Evolutionary conservation across 441 rosid genomes (phyloP).

Genomic region (Jatropha podagrica): DNA sequence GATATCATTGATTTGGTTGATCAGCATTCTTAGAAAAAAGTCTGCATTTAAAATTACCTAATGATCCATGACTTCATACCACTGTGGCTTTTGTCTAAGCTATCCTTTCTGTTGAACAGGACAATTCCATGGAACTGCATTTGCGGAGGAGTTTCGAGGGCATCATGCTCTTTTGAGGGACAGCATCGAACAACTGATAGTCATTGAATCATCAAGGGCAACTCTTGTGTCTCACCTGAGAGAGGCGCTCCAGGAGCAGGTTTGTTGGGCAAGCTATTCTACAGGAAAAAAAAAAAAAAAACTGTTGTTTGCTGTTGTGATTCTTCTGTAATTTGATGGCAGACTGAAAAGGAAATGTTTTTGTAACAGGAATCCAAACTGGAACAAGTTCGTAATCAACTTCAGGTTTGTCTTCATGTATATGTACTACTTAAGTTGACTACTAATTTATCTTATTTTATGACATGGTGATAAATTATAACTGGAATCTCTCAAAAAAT

Average conservation of each 20-base stretch:
- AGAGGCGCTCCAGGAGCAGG: conserved; percentile 94
- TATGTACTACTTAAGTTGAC: not conserved
- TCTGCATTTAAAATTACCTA: not conserved
- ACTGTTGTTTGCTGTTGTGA: conserved; percentile 4
- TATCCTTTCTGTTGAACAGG: conserved; percentile 39
- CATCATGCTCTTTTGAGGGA: conserved; percentile 59
- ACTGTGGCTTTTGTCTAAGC: not conserved
- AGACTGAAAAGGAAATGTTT: conserved; percentile 11
- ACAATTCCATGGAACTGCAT: conserved; percentile 43
- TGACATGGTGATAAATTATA: not conserved
- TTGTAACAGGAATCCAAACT: conserved; percentile 73
- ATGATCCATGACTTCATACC: not conserved
- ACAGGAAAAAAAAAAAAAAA: not conserved
- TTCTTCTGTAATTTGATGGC: not conserved
- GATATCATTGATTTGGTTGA: conserved; percentile 1
- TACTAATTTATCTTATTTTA: not conserved
- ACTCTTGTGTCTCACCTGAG: conserved; percentile 68
- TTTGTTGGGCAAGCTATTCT: conserved; percentile 29
- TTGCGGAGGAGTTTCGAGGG: conserved; percentile 54
- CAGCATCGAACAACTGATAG: conserved; percentile 66
- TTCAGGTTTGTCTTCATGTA: conserved; percentile 55
- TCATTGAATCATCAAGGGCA: conserved; percentile 64
- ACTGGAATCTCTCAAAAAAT: no score
- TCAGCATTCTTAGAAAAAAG: not conserved
- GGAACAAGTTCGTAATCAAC: conserved; percentile 66